Conservation (phyloP, 176 grass and related monocot genomes). For the Tuctoria greenei region DNA sequence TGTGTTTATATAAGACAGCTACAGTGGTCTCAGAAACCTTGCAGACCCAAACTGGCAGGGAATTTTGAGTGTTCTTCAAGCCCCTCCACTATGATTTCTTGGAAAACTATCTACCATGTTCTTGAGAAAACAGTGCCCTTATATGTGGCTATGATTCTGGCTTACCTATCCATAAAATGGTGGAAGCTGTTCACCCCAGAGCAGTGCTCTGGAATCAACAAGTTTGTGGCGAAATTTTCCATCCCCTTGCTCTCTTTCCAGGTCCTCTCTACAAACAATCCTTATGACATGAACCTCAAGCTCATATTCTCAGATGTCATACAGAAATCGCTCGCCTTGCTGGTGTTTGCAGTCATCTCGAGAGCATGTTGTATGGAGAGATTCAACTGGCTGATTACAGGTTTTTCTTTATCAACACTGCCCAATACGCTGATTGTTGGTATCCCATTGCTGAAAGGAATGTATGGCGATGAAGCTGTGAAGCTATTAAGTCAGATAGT, state of each 20-base stretch:
- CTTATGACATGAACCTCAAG: conserved; percentile 82
- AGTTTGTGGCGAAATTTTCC: conserved; percentile 83
- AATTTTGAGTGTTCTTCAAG: conserved; percentile 50
- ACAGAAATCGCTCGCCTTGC: conserved; percentile 64
- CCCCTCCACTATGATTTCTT: conserved; percentile 69
- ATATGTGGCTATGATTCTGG: conserved; percentile 83
- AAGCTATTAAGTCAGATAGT: conserved; percentile 82
- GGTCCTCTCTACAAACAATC: conserved; percentile 83
- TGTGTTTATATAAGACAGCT: conserved; percentile 52
- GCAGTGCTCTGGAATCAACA: conserved; percentile 87
- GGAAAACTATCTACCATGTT: conserved; percentile 74
- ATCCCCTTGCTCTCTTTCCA: conserved; percentile 92
- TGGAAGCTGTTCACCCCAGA: conserved; percentile 91
- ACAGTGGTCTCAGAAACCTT: conserved; percentile 41
- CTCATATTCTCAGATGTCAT: conserved; percentile 71
- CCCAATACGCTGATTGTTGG: conserved; percentile 93
- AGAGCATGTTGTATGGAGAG: conserved; percentile 49
- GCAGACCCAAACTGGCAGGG: conserved; percentile 36
- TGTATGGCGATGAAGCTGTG: conserved; percentile 86
- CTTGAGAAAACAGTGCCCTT: conserved; percentile 71
- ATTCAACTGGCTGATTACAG: conserved; percentile 82
- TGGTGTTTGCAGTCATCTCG: conserved; percentile 48
- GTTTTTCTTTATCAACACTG: conserved; percentile 82
- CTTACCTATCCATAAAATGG: conserved; percentile 89
- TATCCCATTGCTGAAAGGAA: conserved; percentile 84